These are phyloP conservation scores for Parastagonospora nodorum DNA, from an alignment of 2,329 filamentous ascomycete genomes.

Conservation along the genomic window DNA sequence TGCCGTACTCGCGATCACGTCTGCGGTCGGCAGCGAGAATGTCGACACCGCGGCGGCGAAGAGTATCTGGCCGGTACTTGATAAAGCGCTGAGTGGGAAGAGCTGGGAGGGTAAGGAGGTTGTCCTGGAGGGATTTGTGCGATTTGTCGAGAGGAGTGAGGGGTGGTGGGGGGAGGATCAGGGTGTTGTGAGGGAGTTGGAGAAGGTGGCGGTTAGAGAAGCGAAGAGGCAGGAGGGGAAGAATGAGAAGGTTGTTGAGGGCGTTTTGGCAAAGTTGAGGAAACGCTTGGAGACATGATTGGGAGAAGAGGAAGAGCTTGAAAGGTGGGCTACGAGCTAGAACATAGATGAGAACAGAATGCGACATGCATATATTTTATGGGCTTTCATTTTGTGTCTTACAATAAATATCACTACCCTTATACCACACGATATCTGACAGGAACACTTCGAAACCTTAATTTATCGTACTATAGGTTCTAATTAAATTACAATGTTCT, in stretches of 20 bases:
- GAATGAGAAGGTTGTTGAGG: slow-evolving; percentile 57
- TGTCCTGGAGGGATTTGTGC: slow-evolving; percentile 77
- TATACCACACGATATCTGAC: too few relatives aligned
- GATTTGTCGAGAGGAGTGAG: slow-evolving; percentile 71
- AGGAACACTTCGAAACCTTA: too few relatives aligned
- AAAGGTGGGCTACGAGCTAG: too few relatives aligned
- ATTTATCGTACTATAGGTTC: too few relatives aligned
- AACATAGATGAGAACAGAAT: too few relatives aligned
- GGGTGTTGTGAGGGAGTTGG: slow-evolving; percentile 65
- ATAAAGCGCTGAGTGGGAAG: slow-evolving; percentile 82
- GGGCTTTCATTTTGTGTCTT: too few relatives aligned
- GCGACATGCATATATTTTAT: too few relatives aligned
- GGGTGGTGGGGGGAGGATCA: slow-evolving; percentile 62
- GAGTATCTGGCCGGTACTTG: slow-evolving; percentile 79
- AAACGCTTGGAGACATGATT: slow-evolving; percentile 1
- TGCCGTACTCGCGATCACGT: slow-evolving; percentile 67
- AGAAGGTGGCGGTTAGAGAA: slow-evolving; percentile 75
- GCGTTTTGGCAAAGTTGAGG: slow-evolving; percentile 22
- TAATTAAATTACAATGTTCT: too few relatives aligned
- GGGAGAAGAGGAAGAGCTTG: too few relatives aligned
- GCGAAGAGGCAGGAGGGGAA: slow-evolving; percentile 88
- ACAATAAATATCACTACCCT: too few relatives aligned
- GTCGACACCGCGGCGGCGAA: slow-evolving; percentile 65
- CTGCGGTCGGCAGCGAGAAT: slow-evolving; percentile 60
- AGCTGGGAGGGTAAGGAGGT: slow-evolving; percentile 92